Conservation (phyloP, 75 land plant species). For the Adiantum capillusveneris region DNA sequence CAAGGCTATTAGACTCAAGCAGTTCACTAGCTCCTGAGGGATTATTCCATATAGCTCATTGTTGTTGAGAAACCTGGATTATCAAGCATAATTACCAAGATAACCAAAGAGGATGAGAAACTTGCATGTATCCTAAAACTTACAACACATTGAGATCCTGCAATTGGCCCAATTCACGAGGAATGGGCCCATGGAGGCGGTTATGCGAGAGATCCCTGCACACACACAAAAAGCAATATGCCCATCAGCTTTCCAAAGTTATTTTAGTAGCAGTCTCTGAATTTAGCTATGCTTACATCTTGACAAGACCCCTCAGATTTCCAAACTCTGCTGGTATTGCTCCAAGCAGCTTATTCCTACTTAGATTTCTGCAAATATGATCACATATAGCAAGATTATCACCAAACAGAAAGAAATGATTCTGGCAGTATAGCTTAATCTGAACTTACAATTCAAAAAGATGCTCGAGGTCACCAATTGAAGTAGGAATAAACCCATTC, state of each 20-base stretch:
- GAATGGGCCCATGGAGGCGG: constrained; percentile 24
- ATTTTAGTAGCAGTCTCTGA: no score
- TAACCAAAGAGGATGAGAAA: no score
- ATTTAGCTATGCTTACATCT: no score
- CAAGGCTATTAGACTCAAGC: constrained; percentile 67
- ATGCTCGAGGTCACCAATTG: constrained; percentile 89
- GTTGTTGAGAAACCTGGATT: constrained; percentile 60
- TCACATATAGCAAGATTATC: background rate
- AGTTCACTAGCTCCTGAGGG: constrained; percentile 45
- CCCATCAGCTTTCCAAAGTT: no score
- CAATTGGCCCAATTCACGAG: constrained; percentile 80
- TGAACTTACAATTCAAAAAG: constrained; percentile 52
- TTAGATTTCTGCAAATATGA: constrained; percentile 48
- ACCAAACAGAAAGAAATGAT: background rate
- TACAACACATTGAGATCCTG: constrained; percentile 64
- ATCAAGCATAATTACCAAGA: no score
- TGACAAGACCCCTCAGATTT: constrained; percentile 67
- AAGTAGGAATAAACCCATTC: constrained; percentile 65
- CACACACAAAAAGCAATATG: no score
- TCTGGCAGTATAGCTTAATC: no score
- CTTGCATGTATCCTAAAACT: no score
- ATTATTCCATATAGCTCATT: constrained; percentile 78
- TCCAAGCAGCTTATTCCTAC: constrained; percentile 62
- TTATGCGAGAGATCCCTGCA: constrained; percentile 51
- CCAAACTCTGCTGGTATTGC: constrained; percentile 79